Conservation (phyloP, 768 basidiomycete species). For the Candolleomyces eurysporus region DNA sequence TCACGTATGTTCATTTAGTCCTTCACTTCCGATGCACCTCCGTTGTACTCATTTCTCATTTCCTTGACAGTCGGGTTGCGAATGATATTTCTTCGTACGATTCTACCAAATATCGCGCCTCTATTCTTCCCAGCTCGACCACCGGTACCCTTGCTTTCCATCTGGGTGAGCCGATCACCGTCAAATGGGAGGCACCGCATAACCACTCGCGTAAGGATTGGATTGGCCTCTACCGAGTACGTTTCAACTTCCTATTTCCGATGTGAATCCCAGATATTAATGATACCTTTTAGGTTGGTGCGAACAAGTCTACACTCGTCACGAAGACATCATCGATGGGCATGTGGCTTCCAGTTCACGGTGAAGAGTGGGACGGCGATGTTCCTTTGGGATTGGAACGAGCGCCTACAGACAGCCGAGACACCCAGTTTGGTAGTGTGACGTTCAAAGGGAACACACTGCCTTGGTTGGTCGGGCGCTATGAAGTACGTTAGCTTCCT, state of each 20-base stretch:
- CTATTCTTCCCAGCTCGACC: conserved; percentile 48
- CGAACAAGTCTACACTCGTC: conserved; percentile 78
- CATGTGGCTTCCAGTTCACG: conserved; percentile 90
- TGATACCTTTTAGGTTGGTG: conserved; percentile 59
- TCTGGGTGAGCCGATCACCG: conserved; percentile 84
- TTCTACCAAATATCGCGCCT: conserved; percentile 72
- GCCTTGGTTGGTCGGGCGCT: conserved; percentile 83
- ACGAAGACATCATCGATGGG: conserved; percentile 86
- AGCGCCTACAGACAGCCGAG: conserved; percentile 32
- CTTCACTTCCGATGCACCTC: background rate
- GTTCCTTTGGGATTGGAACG: conserved; percentile 51
- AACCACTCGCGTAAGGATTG: conserved; percentile 91
- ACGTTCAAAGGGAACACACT: conserved; percentile 77
- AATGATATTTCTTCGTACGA: conserved; percentile 81
- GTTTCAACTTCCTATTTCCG: conserved; percentile 13
- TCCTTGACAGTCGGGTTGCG: conserved; percentile 61
- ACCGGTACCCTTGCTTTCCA: conserved; percentile 66
- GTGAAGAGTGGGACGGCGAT: conserved; percentile 93
- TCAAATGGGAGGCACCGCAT: conserved; percentile 85
- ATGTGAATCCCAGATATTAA: background rate
- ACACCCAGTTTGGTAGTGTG: conserved; percentile 59
- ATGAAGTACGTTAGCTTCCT: conserved; percentile 60
- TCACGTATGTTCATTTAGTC: conserved; percentile 61
- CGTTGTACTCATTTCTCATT: conserved; percentile 18
- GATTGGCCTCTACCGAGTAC: conserved; percentile 89